Conservation (phyloP, 306 rosid species). For the Alnus rubra region DNA sequence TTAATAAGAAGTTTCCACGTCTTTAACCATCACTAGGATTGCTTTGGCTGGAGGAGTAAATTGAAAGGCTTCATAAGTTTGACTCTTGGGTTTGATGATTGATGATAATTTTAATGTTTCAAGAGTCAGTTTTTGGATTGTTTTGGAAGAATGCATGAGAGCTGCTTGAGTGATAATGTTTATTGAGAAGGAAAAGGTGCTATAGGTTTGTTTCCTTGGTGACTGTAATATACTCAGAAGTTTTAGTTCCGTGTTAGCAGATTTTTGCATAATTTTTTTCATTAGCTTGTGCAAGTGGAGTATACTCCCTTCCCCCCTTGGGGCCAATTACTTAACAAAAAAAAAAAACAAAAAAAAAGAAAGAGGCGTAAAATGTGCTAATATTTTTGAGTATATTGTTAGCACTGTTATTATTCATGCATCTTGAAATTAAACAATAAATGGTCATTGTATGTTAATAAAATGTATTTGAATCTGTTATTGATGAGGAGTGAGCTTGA, state of each 20-base stretch:
- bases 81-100: neutral
- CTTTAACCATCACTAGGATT: neutral
- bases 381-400: neutral
- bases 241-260: neutral
- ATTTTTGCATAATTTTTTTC: neutral
- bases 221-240: neutral
- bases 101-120: neutral
- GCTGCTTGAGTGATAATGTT: neutral
- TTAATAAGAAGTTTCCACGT: neutral
- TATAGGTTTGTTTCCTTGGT: neutral
- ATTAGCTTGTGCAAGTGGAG: neutral
- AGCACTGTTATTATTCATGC: neutral
- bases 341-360: too few relatives aligned
- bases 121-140: neutral
- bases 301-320: neutral
- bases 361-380: neutral
- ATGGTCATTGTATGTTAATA: neutral
- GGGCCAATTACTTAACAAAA: too few relatives aligned
- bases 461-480: neutral
- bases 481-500: neutral
- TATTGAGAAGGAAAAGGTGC: neutral
- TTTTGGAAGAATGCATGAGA: constrained; percentile 1
- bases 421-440: neutral
- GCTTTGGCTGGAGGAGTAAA: neutral
- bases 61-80: neutral